Base-by-base conservation (phyloP, 352 stramenopile species). In the Phytophthora chlamydospora region DNA sequence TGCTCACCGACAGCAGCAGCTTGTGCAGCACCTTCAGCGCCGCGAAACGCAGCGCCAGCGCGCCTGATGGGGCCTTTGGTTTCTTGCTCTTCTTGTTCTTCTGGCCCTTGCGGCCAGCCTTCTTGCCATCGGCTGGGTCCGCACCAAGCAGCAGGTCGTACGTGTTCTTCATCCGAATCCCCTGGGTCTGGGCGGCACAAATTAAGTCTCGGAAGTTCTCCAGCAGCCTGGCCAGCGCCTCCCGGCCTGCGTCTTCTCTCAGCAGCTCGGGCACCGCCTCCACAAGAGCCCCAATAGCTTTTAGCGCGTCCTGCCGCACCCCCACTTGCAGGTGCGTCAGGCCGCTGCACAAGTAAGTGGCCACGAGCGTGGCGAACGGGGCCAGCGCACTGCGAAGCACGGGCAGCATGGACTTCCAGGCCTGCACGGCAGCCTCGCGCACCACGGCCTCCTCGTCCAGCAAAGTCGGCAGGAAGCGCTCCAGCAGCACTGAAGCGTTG, bases 181-280 rank as follows among this genome's bases (percentile, higher is more conserved):
- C 82, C 40, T 91, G 82, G 1, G 78, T 76, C 62, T 88, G 75
- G 13, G 80, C 72, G 0, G 83, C 73, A 4, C 75, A 73, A 31
- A 95, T 78, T 17, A 92, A 65, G 45, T 93, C 83, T 31, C 75
- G 70, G 38, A 95, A 93, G 66, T 93, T 95, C 58, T 95, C 85
- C 32, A 95, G 66, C 39, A 95, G 40, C 6, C 80, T 76, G 0
- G 80, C 83, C 16, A 90, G 58, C 11, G 83, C 71, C 33, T 92
- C 81, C 11, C 73, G 48, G 0, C 76, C 77, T 29, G 78, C 78
- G 24, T 88, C 68, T 35, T 85, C 47, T 27, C 74, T 75, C 14
- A 95, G 46, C 6, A 93, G 57, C 41, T 87, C 74, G 0, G 85
- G 80, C 10, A 71, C 75, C 34, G 76, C 64, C 9, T 92, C 83